Percentiles rank a stretch among this genome's conserved stretches.
Evolutionary conservation across 23 red algal genomes (phyloP).

Genomic region (Gracilaria gracilis): DNA sequence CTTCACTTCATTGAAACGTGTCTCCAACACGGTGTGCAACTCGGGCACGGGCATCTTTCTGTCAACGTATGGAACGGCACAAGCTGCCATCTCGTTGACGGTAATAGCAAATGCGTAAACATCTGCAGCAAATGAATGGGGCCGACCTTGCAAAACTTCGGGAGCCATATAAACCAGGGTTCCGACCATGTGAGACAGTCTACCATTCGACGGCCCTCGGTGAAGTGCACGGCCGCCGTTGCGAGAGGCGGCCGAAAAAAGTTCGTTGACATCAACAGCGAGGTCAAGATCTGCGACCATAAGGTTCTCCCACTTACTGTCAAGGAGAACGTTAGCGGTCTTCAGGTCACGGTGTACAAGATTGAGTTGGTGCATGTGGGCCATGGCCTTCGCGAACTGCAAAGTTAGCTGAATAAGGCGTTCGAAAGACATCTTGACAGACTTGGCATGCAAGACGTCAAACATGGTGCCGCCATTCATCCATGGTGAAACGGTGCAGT

Average conservation of each 20-base stretch:
- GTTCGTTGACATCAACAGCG: constrained; percentile 55
- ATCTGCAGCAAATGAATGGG: constrained; percentile 83
- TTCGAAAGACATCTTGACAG: constrained; percentile 51
- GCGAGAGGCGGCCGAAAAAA: constrained; percentile 45
- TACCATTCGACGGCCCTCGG: constrained; percentile 86
- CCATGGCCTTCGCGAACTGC: constrained; percentile 86
- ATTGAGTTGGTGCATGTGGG: constrained; percentile 79
- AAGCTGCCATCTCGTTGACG: constrained; percentile 90
- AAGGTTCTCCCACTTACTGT: constrained; percentile 61
- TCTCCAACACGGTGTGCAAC: constrained; percentile 97
- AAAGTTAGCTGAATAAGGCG: constrained; percentile 56
- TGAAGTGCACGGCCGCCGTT: constrained; percentile 67
- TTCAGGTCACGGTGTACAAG: constrained; percentile 98
- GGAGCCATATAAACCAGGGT: constrained; percentile 98
- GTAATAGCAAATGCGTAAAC: constrained; percentile 93
- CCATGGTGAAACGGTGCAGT: constrained; percentile 89
- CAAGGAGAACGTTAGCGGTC: constrained; percentile 91
- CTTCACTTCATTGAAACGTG: constrained; percentile 94
- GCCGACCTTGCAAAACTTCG: constrained; percentile 80
- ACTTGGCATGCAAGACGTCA: constrained; percentile 80
- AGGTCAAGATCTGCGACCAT: constrained; percentile 93
- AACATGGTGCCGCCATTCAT: constrained; percentile 84
- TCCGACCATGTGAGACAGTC: constrained; percentile 95
- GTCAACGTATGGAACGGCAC: constrained; percentile 93
- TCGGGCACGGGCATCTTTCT: constrained; percentile 86